Evolutionary conservation across 2,329 filamentous ascomycete genomes (phyloP).

Genomic region (Grosmannia huntii): DNA sequence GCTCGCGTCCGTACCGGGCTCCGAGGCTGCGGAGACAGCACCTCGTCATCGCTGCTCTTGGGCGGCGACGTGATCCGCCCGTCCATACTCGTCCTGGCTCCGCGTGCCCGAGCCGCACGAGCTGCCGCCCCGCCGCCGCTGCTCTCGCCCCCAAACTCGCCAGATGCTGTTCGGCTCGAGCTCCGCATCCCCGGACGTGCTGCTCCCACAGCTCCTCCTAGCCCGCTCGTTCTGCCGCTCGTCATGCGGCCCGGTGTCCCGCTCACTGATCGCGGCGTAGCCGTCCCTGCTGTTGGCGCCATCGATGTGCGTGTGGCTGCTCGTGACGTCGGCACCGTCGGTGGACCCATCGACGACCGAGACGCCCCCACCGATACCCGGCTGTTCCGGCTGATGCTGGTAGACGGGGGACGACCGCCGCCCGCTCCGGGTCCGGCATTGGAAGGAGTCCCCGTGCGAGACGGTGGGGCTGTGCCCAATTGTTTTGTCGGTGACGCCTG

Average conservation of each 20-base stretch:
- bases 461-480: conserved; percentile 40
- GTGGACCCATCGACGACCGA: conserved; percentile 57
- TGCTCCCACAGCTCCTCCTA: conserved; percentile 15
- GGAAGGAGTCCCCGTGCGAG: conserved; percentile 53
- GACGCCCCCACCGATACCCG: conserved; percentile 40
- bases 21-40: conserved; percentile 32
- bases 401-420: background rate
- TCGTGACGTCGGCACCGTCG: conserved; percentile 34
- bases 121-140: conserved; percentile 1
- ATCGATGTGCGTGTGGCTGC: conserved; percentile 25
- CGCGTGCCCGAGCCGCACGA: conserved; percentile 22
- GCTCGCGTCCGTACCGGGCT: conserved; percentile 39
- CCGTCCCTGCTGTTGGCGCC: conserved; percentile 26
- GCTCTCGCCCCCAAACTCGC: conserved; percentile 30
- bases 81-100: conserved; percentile 16
- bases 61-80: conserved; percentile 23
- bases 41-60: conserved; percentile 37
- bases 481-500: conserved; percentile 74
- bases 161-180: conserved; percentile 30
- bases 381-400: conserved; percentile 18
- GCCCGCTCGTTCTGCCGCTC: conserved; percentile 12
- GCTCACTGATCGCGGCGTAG: conserved; percentile 15
- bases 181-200: conserved; percentile 24
- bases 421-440: conserved; percentile 27
- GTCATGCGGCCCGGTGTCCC: conserved; percentile 5